Base-by-base conservation (phyloP, 176 grass and related monocot genomes). In the Alloteropsis semialata region DNA sequence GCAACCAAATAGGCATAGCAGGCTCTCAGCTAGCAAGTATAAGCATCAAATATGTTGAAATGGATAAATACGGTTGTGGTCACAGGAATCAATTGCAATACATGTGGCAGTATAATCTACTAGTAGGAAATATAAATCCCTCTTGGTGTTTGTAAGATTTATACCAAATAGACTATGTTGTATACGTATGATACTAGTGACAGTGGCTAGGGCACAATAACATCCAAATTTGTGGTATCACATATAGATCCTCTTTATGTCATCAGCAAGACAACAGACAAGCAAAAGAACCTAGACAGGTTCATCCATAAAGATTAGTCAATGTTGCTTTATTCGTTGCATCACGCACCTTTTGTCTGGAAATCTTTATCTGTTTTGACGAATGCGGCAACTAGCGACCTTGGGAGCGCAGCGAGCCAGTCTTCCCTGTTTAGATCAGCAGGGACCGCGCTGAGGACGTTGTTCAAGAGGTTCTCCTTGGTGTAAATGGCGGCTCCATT, bases 331-430 rank as follows among this genome's bases (percentile, higher is more conserved):
- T 18, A 70, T 33, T 44, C 36, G 16, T 71, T 29, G 37, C 6
- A 22, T 86, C 13, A 65, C 65, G 5, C 65, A 99, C 96, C 93
- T 93, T 93, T 79, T 69, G 85, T 70, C 84, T 92, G 93, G 76
- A 96, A 99, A 83, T 99, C 96, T 77, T 96, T 95, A 78, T 99
- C 93, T 0, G 96, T 99, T 90, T 93, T 99, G 66, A 96, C 92
- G 72, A 99, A 99, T 42, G 90, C 93, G 58, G 96, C 93, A 88
- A 99, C 96, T 79, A 96, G 83, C 3, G 93, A 85, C 71, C 96
- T 87, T 53, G 96, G 92, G 76, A 99, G 89, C 10, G 96, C 93
- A 58, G 91, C 84, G 46, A 99, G 89, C 96, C 96, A 99, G n/a
- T 96, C 93, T 45, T 96, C 96, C 80, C 89, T 92, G 67, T 81